Base-by-base conservation (phyloP, 495 filamentous ascomycete species). In the Geoglossum glabrum region DNA sequence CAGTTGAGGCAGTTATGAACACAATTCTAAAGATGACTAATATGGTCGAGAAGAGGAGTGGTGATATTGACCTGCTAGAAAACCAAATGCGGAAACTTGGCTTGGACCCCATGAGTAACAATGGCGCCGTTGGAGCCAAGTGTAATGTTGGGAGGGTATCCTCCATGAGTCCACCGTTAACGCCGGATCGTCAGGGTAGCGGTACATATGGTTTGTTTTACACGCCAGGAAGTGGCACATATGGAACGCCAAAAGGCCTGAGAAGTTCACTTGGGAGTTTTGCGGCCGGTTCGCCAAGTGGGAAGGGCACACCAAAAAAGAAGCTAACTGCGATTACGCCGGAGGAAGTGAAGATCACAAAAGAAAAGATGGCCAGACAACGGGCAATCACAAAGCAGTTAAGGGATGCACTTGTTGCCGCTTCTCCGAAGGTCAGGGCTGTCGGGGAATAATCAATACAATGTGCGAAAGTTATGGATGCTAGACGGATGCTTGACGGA, bases 1-100 rank as follows among this genome's bases (percentile, higher is more conserved):
- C 90, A 0, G 84, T 95, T 0, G 93, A 96, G 61, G 87, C 87
- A 8, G 87, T 97, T 21, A 79, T 86, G 46, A 85, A 84, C 54
- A 97, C 93, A 6, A 94, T 99, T 61, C 72, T 73, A 55, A 95
- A 92, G 57, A 86, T 99, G 79, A 97, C 89, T 55, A 79, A 71
- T 59, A 94, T 96, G 86, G 83, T 83, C 0, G 86, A 95, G 72
- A 82, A 82, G 68, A 85, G 82, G 65, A 87, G 83, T 66, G 82
- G 80, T 49, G 92, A 97, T 61, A 81, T 97, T 51, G 87, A 94
- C 67, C 78, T 93, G 11, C 75, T 97, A 28, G 92, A 95, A 66
- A 77, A 79, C 36, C 85, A 94, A 62, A 82, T 97, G 72, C 78
- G 80, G 28, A 82, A 79, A 54, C 72, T 94, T 9, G 75, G 84